Base-by-base conservation (phyloP, 2,329 filamentous ascomycete genomes). In the Pseudohalonectria lignicola region DNA sequence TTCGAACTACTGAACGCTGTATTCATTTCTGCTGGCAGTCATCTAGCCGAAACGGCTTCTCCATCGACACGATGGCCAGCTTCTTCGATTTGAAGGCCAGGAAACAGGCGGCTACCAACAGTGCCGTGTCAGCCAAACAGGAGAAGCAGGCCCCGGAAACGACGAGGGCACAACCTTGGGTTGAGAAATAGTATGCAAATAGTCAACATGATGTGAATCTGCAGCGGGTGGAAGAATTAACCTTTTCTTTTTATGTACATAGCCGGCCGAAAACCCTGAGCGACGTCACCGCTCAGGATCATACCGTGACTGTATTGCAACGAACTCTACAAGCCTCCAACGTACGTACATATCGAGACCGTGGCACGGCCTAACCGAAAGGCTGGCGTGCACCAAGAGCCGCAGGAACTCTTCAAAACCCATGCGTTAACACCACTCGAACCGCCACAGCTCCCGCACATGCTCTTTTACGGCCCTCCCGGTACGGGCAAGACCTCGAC, bases 401-500 rank as follows among this genome's bases (percentile, higher is more conserved):
- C n/a, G n/a, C n/a, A n/a, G n/a, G n/a, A n/a, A n/a, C n/a, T n/a
- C n/a, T n/a, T n/a, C n/a, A n/a, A n/a, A n/a, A n/a, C n/a, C n/a
- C n/a, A n/a, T n/a, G n/a, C n/a, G n/a, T n/a, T n/a, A n/a, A n/a
- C n/a, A n/a, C n/a, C n/a, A n/a, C n/a, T n/a, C n/a, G n/a, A n/a
- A n/a, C n/a, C n/a, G n/a, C 7, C 16, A 4, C 26, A 85, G 77
- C 82, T 98, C 29, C 92, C 92, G 3, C 93, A 99, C 62, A 95
- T 98, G 86, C 84, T 99, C 52, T 96, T 96, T 71, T 98, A 98
- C 57, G 92, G 92, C 4, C 92, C 93, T 1, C 93, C 92, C 0
- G 92, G 92, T 31, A 98, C 92, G 1, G 92, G 92, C 49, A 99
- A 99, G 67, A 99, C 92, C 1, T 94, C 86, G 2, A 98, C 93